A percentile compares a stretch with the other conserved stretches of the same genome.
Conservation (phyloP, 192 early-diverging fungal genomes). For the Endogone sp. region DNA sequence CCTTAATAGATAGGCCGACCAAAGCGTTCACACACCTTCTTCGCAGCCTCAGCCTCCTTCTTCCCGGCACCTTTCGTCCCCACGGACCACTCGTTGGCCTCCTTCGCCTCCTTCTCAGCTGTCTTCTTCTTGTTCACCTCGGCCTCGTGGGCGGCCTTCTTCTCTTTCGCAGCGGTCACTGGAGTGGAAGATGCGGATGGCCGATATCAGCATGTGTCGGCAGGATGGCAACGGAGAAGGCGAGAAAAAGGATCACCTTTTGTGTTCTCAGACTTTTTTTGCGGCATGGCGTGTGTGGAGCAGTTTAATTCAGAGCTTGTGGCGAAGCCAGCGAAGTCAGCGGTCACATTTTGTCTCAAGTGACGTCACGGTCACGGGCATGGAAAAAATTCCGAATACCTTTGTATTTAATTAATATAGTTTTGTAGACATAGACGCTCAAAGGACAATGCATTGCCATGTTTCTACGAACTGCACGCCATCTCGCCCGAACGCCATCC, state of each 20-base stretch:
- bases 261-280: background rate
- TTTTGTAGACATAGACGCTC: too few species aligned
- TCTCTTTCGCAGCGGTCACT: slow-evolving; percentile 70
- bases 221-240: background rate
- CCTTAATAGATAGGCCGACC: background rate
- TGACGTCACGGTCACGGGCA: too few species aligned
- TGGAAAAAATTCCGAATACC: too few species aligned
- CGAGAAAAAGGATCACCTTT: background rate
- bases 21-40: slow-evolving; percentile 30
- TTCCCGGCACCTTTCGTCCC: slow-evolving; percentile 66
- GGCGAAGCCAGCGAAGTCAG: too few species aligned
- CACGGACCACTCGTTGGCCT: slow-evolving; percentile 56
- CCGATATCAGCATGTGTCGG: background rate
- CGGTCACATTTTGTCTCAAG: too few species aligned
- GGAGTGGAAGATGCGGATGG: background rate
- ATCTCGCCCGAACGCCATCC: too few species aligned
- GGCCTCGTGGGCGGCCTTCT: slow-evolving; percentile 63
- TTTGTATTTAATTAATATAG: too few species aligned
- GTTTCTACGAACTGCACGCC: too few species aligned
- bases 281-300: background rate
- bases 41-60: slow-evolving; percentile 55
- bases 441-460: too few species aligned
- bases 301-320: too few species aligned
- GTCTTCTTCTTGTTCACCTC: slow-evolving; percentile 52
- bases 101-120: slow-evolving; percentile 51